Percentiles rank a stretch among this genome's conserved stretches.
phyloP scores from a whole-genome alignment of 2,329 filamentous ascomycete genomes.

The Xylaria polymorpha region DNA sequence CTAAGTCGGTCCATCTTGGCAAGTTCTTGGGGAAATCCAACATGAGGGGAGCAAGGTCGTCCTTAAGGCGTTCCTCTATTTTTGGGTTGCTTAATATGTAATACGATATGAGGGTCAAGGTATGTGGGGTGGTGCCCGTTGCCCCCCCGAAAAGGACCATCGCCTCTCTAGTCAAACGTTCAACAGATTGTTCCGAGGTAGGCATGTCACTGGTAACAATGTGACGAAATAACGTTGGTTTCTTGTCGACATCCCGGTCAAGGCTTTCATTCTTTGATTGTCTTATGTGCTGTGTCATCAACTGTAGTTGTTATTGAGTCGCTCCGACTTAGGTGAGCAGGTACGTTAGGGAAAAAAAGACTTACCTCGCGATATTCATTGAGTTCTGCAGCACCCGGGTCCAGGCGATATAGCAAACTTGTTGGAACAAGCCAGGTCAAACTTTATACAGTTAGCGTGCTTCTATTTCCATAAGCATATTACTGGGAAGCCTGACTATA shows the following conservation, averaged over 20 bases:
- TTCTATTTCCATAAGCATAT: too few species aligned
- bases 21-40: neutral
- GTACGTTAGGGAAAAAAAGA: neutral
- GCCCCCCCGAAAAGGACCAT: neutral
- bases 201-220: slow-evolving; percentile 1
- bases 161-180: neutral
- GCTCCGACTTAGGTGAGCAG: neutral
- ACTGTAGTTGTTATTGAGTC: neutral
- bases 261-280: neutral
- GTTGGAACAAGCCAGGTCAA: neutral
- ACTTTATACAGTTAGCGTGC: neutral
- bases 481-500: neutral
- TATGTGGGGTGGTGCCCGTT: neutral
- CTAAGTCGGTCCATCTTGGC: neutral
- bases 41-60: slow-evolving; percentile 4
- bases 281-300: slow-evolving; percentile 4
- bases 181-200: neutral
- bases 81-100: neutral
- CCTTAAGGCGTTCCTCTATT: neutral
- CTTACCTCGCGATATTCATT: neutral
- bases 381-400: neutral
- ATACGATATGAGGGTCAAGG: neutral
- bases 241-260: neutral
- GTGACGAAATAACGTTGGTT: neutral
- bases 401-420: neutral